Conservation (phyloP, 441 rosid species). For the Hypseocharis bilobata region DNA sequence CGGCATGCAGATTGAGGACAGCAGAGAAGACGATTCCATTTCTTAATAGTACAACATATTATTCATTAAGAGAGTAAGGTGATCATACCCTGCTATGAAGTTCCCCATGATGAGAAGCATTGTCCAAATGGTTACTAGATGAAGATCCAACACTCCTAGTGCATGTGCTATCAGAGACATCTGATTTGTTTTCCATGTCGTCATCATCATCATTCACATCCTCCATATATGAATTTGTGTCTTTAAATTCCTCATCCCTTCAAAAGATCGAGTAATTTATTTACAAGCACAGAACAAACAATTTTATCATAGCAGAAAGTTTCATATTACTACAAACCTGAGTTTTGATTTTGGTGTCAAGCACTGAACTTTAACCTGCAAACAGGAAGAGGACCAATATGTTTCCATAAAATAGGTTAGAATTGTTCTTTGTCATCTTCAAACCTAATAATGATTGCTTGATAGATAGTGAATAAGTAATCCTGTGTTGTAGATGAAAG, state of each 20-base stretch:
- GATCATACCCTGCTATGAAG: slow-evolving; percentile 27
- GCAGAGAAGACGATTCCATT: background rate
- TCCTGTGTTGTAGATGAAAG: background rate
- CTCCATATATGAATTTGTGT: slow-evolving; percentile 23
- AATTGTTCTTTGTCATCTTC: background rate
- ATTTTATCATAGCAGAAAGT: background rate
- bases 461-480: background rate
- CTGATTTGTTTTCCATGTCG: slow-evolving; percentile 31
- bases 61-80: background rate
- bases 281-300: slow-evolving; percentile 1
- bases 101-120: slow-evolving; percentile 24
- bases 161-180: slow-evolving; percentile 25
- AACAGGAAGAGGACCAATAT: slow-evolving; percentile 6
- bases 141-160: slow-evolving; percentile 24
- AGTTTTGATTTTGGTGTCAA: slow-evolving; percentile 39
- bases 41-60: background rate
- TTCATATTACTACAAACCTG: slow-evolving; percentile 28
- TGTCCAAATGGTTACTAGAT: slow-evolving; percentile 27
- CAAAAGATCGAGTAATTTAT: background rate
- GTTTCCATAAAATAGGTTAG: background rate
- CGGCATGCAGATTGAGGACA: background rate
- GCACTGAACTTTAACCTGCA: slow-evolving; percentile 48
- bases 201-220: slow-evolving; percentile 20
- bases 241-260: slow-evolving; percentile 38
- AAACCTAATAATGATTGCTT: slow-evolving; percentile 2